Conservation (phyloP, 192 early-diverging fungal genomes). For the Entomortierella beljakovae region DNA sequence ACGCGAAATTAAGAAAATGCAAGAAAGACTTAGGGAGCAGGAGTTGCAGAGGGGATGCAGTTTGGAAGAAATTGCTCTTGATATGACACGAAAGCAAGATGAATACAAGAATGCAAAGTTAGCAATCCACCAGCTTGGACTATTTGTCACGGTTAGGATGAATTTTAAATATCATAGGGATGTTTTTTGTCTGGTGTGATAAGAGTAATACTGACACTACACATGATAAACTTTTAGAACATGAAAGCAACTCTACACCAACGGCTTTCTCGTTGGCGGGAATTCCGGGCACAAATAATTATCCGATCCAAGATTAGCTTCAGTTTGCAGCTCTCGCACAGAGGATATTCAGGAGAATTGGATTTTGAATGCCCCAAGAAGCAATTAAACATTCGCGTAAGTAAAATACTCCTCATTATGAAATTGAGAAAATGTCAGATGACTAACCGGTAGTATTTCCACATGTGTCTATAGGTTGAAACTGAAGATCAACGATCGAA, state of each 20-base stretch:
- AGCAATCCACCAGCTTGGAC: conserved; percentile 60
- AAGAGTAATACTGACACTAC: background rate
- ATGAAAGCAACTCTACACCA: conserved; percentile 12
- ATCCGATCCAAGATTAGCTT: conserved; percentile 82
- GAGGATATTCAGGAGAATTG: conserved; percentile 87
- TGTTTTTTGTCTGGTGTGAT: background rate
- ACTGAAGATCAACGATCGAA: conserved; percentile 56
- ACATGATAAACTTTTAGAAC: conserved; percentile 8
- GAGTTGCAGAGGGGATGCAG: conserved; percentile 64
- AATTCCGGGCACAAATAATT: conserved; percentile 82
- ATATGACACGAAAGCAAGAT: conserved; percentile 59
- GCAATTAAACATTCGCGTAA: conserved; percentile 73
- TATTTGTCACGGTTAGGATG: conserved; percentile 59
- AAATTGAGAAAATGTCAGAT: background rate
- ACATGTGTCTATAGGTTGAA: conserved; percentile 8
- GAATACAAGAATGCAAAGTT: conserved; percentile 67
- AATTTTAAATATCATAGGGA: background rate
- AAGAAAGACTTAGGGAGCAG: conserved; percentile 63
- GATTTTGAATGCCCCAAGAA: conserved; percentile 77
- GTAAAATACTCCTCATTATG: background rate
- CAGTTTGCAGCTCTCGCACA: conserved; percentile 73
- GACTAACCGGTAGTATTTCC: background rate
- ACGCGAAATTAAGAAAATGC: conserved; percentile 65
- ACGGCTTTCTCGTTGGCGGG: conserved; percentile 62
- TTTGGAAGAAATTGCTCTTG: conserved; percentile 70